Evolutionary conservation across 202 grass and related monocot genomes (phyloP), one percentile per base, ranked within the genome.

Genomic region (Brachypodium distachyon): DNA sequence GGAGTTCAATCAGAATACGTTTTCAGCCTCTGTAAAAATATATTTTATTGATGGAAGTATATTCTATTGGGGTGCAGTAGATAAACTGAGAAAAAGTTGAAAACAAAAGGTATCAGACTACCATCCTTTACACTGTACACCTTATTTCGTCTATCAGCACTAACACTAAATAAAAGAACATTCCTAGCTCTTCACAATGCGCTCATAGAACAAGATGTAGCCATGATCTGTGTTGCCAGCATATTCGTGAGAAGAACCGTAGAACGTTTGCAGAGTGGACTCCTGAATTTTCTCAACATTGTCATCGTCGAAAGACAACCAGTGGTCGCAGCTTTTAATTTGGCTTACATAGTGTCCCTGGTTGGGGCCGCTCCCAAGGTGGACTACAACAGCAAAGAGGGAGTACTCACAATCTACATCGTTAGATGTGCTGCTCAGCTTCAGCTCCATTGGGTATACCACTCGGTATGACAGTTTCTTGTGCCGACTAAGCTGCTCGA

Each of bases 391-490:
- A 6, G 95, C 88, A 32, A 97, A 94, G 56, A 97, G 91, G 10
- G 95, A 90, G 63, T 92, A 97, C 76, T 92, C 91, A 1, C 81
- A 83, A 38, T 94, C 91, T 1, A 78, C 76, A 52, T 96, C 61
- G 4, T 83, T 76, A 2, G 84, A 85, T 23, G 81, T 81, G 60
- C 82, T 84, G 11, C 61, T 88, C 65, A 97, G 89, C 77, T 97
- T 97, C 72, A 97, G 76, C 73, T 94, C 89, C 82, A 94, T 72
- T 12, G 95, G 95, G 49, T 90, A 94, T 2, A 94, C 91, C 9
- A 92, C 89, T 28, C 95, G 87, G 54, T 97, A 97, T 1, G 89
- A 92, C 40, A 97, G 82, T 73, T 97, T 97, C 86, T 97, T 97
- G 87, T 90, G 77, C 79, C 87, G 89, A 67, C 78, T 86, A 73